Evolutionary conservation across 208 protist species (phyloP).

Genomic region (Leishmania turanica): DNA sequence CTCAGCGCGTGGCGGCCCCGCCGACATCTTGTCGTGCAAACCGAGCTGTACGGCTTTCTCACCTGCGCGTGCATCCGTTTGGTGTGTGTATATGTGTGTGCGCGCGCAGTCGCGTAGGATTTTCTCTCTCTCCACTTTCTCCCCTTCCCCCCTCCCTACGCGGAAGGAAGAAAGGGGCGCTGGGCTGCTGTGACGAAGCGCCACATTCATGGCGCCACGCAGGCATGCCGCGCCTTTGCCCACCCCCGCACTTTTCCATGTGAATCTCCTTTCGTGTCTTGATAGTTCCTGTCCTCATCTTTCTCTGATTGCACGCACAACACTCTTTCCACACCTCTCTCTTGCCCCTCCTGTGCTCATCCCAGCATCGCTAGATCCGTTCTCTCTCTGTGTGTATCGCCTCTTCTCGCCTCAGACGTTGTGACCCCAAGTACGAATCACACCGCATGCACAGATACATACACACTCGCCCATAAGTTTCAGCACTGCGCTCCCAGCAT

Average conservation of each 20-base stretch:
- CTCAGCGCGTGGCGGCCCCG: too few species aligned
- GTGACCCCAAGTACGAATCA: not conserved
- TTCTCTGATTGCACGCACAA: not conserved
- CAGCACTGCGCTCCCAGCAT: not conserved
- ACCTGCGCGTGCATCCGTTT: not conserved
- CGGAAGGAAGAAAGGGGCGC: not conserved
- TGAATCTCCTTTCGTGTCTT: too few species aligned
- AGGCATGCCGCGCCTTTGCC: not conserved
- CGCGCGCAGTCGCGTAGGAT: too few species aligned
- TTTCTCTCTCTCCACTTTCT: too few species aligned
- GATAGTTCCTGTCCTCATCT: not conserved
- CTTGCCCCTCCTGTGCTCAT: not conserved
- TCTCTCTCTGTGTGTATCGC: not conserved
- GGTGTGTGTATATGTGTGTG: too few species aligned
- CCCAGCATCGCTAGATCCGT: not conserved
- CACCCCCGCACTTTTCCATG: too few species aligned
- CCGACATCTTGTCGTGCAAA: not conserved
- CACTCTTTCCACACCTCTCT: not conserved
- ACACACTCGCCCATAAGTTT: not conserved
- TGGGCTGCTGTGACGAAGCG: too few species aligned
- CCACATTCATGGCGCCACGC: not conserved
- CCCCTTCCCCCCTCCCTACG: not conserved
- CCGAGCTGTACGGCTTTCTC: not conserved
- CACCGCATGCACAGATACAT: not conserved
- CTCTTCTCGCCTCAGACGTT: not conserved